Evolutionary conservation across 352 stramenopile genomes (phyloP).

Genomic region (Phytophthora hybrid): DNA sequence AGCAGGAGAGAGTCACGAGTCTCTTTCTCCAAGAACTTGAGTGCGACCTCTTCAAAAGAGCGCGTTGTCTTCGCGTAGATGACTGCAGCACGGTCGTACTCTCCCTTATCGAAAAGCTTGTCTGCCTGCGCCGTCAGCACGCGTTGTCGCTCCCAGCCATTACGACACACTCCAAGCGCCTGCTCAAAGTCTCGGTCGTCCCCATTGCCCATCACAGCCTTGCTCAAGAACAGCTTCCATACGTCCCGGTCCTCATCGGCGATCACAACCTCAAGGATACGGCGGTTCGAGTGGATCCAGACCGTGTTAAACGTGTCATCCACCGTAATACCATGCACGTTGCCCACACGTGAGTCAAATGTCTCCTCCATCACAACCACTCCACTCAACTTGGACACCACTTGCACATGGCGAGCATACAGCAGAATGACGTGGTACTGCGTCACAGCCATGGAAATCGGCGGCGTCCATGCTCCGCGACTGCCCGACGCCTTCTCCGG

Average conservation of each 20-base stretch:
- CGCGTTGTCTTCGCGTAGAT: slow-evolving; percentile 92
- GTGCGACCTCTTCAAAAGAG: slow-evolving; percentile 92
- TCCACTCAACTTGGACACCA: slow-evolving; percentile 90
- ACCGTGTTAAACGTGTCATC: slow-evolving; percentile 87
- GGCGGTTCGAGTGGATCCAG: slow-evolving; percentile 84
- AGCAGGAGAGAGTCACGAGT: slow-evolving; percentile 84
- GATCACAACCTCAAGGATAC: slow-evolving; percentile 83
- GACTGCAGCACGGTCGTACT: slow-evolving; percentile 87
- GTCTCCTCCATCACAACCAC: slow-evolving; percentile 87
- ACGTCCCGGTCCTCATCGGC: slow-evolving; percentile 92
- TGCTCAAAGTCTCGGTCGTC: slow-evolving; percentile 91
- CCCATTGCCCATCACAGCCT: slow-evolving; percentile 71
- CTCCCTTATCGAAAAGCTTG: slow-evolving; percentile 87
- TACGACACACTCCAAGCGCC: slow-evolving; percentile 86
- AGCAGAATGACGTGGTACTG: slow-evolving; percentile 94
- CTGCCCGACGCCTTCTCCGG: slow-evolving; percentile 49
- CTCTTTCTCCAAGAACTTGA: slow-evolving; percentile 92
- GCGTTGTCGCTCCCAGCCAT: slow-evolving; percentile 82
- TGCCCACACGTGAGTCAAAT: slow-evolving; percentile 83
- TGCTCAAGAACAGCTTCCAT: slow-evolving; percentile 93
- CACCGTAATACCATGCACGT: slow-evolving; percentile 63
- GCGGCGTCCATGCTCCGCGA: slow-evolving; percentile 60
- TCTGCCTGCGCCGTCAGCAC: slow-evolving; percentile 92
- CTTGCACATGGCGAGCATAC: slow-evolving; percentile 81
- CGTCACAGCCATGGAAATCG: slow-evolving; percentile 89